Evolutionary conservation across 2,329 filamentous ascomycete genomes (phyloP), one percentile per base, ranked within the genome.

Genomic region (Colletotrichum chlorophyti): DNA sequence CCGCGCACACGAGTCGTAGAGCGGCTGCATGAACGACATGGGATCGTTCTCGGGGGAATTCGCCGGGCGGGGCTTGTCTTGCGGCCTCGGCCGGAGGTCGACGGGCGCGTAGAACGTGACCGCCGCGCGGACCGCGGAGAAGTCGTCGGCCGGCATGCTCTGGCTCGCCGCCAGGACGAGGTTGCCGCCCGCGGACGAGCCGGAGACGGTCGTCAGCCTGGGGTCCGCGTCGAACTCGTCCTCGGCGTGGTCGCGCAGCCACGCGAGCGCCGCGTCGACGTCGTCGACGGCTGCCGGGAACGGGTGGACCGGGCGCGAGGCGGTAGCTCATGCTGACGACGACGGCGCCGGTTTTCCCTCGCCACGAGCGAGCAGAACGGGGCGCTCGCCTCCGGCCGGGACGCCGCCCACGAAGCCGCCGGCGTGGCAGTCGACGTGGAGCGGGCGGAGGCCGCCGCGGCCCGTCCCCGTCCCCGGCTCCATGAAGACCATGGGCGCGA

Each of bases 281-380:
- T 85, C 81, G 50, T 82, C 69, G 2, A 83, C 68, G 4, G 75
- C 75, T 1, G 68, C 69, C 0, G 82, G 81, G 54, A 83, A 84
- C 21, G 71, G 69, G 61, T 82, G 69, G 55, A 82, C 80, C n/a
- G 0, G 81, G 82, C 7, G 79, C 81, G 27, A 82, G 73, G 1
- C 81, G 72, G 62, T 84, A 83, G 15, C 81, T 79, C 5, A 83
- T 73, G 54, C 79, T 79, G 7, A 83, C 70, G 14, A 78, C 77
- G 0, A 81, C 72, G 2, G 77, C 76, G 1, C 74, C 78, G 0
- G 77, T 79, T 32, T n/a, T 70, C 63, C 14, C 67, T 60, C 1
- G 72, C 72, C 1, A 80, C 58, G 5, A 65, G 58, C 2, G 67
- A 54, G 53, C 74, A 72, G 49, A 75, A 76, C 0, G 61, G 49